Conservation (phyloP, 2,329 filamentous ascomycete species). For the Acarospora socialis region DNA sequence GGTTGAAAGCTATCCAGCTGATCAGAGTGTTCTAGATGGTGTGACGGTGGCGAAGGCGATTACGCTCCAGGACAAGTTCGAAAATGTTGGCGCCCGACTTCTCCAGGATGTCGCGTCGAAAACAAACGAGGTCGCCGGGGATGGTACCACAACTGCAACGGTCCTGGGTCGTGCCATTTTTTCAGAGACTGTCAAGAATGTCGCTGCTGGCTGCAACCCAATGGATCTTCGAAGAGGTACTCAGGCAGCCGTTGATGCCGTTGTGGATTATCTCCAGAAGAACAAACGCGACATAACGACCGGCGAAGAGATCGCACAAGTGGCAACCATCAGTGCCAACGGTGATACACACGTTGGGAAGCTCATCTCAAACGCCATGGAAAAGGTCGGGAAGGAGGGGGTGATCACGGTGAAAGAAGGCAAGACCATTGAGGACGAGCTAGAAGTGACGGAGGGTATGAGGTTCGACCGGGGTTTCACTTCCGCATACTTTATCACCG, state of each 20-base stretch:
- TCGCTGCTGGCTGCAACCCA: slow-evolving; percentile 97
- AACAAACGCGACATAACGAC: slow-evolving; percentile 99
- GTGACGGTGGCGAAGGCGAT: slow-evolving; percentile 84
- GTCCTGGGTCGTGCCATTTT: slow-evolving; percentile 96
- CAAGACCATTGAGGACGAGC: slow-evolving; percentile 94
- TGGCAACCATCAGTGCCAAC: slow-evolving; percentile 96
- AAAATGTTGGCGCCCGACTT: slow-evolving; percentile 94
- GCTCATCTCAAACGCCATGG: slow-evolving; percentile 96
- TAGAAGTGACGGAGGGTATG: slow-evolving; percentile 99
- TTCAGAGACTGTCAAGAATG: slow-evolving; percentile 99
- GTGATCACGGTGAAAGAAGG: slow-evolving; percentile 99
- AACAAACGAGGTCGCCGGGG: slow-evolving; percentile 97
- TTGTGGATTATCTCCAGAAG: slow-evolving; percentile 83
- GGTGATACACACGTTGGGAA: slow-evolving; percentile 89
- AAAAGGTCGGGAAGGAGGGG: slow-evolving; percentile 99
- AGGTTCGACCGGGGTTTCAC: slow-evolving; percentile 98
- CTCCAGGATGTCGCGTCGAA: slow-evolving; percentile 97
- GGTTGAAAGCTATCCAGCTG: not conserved
- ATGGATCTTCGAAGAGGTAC: slow-evolving; percentile 97
- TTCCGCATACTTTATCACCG: slow-evolving; percentile 99
- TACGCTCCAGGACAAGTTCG: slow-evolving; percentile 93
- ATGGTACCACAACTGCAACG: slow-evolving; percentile 95
- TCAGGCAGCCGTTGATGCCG: slow-evolving; percentile 87
- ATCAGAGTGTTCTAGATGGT: slow-evolving; percentile 48
- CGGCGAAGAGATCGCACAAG: slow-evolving; percentile 90